Evolutionary conservation across 371 early-diverging fungal species (phyloP).

Genomic region (Sporodiniella umbellata): DNA sequence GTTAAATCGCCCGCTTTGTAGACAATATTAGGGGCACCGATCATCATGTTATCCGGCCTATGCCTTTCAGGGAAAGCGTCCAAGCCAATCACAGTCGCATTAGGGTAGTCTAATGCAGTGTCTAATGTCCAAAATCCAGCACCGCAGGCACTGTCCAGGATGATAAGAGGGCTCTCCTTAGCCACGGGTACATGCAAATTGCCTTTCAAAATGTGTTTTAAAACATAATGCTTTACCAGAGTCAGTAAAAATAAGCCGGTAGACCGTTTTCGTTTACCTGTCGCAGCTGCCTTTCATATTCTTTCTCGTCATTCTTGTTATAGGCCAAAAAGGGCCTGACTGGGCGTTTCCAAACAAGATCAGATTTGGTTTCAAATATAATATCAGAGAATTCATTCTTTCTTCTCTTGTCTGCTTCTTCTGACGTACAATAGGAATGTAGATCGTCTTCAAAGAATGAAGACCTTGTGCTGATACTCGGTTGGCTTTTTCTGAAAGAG

Average conservation of each 20-base stretch:
- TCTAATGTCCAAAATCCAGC: slow-evolving; percentile 30
- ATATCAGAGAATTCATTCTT: no score
- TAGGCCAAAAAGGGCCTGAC: slow-evolving; percentile 11
- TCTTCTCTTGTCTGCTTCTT: no score
- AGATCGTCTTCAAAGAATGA: no score
- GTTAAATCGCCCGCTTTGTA: slow-evolving; percentile 23
- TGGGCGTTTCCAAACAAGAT: neutral
- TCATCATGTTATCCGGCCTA: neutral
- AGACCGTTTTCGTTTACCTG: no score
- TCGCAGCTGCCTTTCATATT: slow-evolving; percentile 25
- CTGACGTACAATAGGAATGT: no score
- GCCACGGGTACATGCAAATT: slow-evolving; percentile 19
- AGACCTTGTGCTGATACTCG: no score
- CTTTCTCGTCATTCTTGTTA: slow-evolving; percentile 20
- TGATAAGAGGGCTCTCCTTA: slow-evolving; percentile 1
- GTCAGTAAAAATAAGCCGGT: no score
- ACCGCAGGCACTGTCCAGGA: slow-evolving; percentile 22
- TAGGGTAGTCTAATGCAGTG: slow-evolving; percentile 21
- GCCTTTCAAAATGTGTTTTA: slow-evolving; percentile 19
- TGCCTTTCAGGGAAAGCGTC: slow-evolving; percentile 10
- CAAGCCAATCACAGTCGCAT: slow-evolving; percentile 23
- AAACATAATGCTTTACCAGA: slow-evolving; percentile 30
- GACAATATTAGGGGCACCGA: slow-evolving; percentile 13
- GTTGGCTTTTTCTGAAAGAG: no score
- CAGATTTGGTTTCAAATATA: no score